These are phyloP conservation scores for Globisporangium perplexum DNA, from an alignment of 352 stramenopile species.

Conservation along the genomic window DNA sequence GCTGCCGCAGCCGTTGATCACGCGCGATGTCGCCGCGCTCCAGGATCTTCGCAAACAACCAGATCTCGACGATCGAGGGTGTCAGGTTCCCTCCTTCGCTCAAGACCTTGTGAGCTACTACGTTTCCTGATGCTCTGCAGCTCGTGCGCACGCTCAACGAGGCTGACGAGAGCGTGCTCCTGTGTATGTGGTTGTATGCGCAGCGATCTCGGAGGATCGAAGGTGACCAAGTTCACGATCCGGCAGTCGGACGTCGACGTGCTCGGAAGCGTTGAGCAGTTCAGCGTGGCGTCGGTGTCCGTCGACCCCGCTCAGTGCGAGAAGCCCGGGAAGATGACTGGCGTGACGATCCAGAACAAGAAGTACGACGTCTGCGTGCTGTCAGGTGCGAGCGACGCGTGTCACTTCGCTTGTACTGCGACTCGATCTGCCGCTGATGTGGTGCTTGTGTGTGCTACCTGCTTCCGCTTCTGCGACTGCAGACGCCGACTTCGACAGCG, in stretches of 20 bases:
- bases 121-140: background rate
- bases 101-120: constrained; percentile 3
- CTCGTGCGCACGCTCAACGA: background rate
- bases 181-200: background rate
- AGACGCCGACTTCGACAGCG: constrained; percentile 12
- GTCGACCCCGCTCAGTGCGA: background rate
- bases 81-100: constrained; percentile 10
- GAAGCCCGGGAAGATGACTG: background rate
- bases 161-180: background rate
- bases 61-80: constrained; percentile 11
- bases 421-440: background rate
- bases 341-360: background rate
- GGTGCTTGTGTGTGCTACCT: no score
- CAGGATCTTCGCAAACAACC: constrained; percentile 11
- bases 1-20: background rate
- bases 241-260: constrained; percentile 5
- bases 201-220: constrained; percentile 4
- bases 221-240: constrained; percentile 11
- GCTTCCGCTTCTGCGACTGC: background rate
- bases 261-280: background rate
- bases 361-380: constrained; percentile 8
- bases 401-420: background rate
- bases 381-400: background rate
- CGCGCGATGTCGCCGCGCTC: background rate
- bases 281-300: constrained; percentile 2